These are phyloP conservation scores for Paracamarosporium sp. DNA, from an alignment of 2,329 filamentous ascomycete species.

Conservation along the genomic window DNA sequence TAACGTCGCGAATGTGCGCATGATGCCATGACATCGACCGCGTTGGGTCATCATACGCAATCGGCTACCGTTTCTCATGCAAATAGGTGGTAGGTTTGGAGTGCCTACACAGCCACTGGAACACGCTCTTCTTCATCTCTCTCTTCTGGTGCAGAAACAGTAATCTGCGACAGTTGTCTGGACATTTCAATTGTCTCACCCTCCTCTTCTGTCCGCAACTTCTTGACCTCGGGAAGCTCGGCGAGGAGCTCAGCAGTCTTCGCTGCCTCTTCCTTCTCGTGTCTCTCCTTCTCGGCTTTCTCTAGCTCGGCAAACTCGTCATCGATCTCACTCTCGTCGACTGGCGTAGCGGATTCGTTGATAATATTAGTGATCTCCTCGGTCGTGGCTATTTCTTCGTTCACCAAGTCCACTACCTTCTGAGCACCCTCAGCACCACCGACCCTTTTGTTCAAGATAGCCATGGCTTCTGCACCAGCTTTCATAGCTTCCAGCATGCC, in stretches of 20 bases:
- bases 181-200: constrained; percentile 36
- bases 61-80: background rate
- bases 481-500: constrained; percentile 85
- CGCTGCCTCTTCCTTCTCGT: constrained; percentile 67
- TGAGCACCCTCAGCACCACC: constrained; percentile 80
- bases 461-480: constrained; percentile 74
- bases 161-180: constrained; percentile 14
- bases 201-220: constrained; percentile 39
- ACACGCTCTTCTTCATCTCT: background rate
- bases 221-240: constrained; percentile 41
- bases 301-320: constrained; percentile 84
- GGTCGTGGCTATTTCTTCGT: constrained; percentile 74
- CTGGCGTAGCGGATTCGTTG: constrained; percentile 59
- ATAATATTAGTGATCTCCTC: constrained; percentile 85
- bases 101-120: background rate
- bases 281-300: constrained; percentile 75
- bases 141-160: constrained; percentile 14
- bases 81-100: background rate
- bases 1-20: background rate
- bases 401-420: constrained; percentile 74
- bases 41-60: too few relatives aligned
- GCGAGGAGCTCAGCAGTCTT: constrained; percentile 58
- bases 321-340: constrained; percentile 86
- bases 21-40: background rate
- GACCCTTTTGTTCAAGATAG: constrained; percentile 74